Conservation (phyloP, 2,329 filamentous ascomycete genomes). For the Setomelanomma holmii region DNA sequence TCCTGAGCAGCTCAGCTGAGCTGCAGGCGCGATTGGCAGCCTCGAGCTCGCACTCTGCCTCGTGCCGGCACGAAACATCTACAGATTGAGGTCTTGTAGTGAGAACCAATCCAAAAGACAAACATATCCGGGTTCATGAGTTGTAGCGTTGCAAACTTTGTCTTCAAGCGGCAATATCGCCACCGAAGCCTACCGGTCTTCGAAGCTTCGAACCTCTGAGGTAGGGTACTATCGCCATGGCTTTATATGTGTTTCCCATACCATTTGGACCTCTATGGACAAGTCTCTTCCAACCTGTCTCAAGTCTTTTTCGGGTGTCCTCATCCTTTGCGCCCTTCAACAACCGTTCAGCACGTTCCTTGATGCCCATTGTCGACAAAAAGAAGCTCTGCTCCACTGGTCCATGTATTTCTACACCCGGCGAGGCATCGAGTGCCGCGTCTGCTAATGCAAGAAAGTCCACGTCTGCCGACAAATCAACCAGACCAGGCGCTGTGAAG, state of each 20-base stretch:
- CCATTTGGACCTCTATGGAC: slow-evolving; percentile 82
- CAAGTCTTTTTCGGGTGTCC: slow-evolving; percentile 59
- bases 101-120: too few species aligned
- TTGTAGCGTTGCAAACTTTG: background rate
- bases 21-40: too few species aligned
- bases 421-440: slow-evolving; percentile 75
- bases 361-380: slow-evolving; percentile 80
- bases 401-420: slow-evolving; percentile 88
- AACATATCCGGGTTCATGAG: too few species aligned
- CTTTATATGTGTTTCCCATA: slow-evolving; percentile 97
- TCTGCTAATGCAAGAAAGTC: slow-evolving; percentile 91
- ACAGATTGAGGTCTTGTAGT: too few species aligned
- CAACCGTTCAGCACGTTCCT: slow-evolving; percentile 46
- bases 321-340: slow-evolving; percentile 47
- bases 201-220: slow-evolving; percentile 68
- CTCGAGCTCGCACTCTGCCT: too few species aligned
- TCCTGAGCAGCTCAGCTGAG: too few species aligned
- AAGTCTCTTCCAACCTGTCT: slow-evolving; percentile 78
- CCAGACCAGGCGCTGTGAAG: slow-evolving; percentile 78
- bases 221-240: slow-evolving; percentile 81
- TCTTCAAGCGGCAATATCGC: slow-evolving; percentile 52
- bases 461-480: slow-evolving; percentile 91
- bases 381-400: slow-evolving; percentile 87
- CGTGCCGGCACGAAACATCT: too few species aligned
- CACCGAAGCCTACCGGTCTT: slow-evolving; percentile 90